phyloP scores from a whole-genome alignment of 2,329 filamentous ascomycete species.

The Periconia digitata region DNA sequence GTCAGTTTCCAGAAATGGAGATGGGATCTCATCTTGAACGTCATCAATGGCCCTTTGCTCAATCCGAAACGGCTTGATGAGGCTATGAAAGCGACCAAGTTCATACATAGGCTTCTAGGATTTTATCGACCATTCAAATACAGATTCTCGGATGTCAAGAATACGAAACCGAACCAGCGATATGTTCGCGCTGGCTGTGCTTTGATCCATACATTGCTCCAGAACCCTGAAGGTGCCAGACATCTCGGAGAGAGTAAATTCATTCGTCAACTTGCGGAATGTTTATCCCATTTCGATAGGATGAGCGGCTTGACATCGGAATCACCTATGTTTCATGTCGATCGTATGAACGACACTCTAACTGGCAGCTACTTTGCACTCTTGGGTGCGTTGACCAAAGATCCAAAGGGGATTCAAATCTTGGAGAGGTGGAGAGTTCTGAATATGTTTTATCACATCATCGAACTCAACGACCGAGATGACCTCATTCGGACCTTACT shows the following conservation, averaged over 20 bases:
- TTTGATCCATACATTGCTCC: constrained; percentile 80
- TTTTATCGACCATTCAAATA: constrained; percentile 98
- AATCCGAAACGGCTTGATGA: constrained; percentile 92
- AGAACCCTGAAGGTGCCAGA: constrained; percentile 79
- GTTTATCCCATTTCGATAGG: constrained; percentile 89
- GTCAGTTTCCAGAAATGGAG: constrained; percentile 96
- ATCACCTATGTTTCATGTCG: constrained; percentile 83
- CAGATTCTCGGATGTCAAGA: constrained; percentile 86
- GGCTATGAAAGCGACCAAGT: constrained; percentile 91
- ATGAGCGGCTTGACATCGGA: constrained; percentile 74
- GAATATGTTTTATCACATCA: constrained; percentile 99
- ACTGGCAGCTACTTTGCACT: constrained; percentile 94
- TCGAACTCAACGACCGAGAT: constrained; percentile 85
- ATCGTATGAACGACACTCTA: constrained; percentile 81
- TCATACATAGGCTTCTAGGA: constrained; percentile 89
- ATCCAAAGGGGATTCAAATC: constrained; percentile 80
- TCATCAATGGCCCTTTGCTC: constrained; percentile 89
- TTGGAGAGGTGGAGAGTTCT: constrained; percentile 97
- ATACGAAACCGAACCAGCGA: constrained; percentile 89
- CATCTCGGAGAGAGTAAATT: constrained; percentile 92
- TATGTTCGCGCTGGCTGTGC: constrained; percentile 90
- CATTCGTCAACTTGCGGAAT: constrained; percentile 90
- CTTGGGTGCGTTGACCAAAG: constrained; percentile 81
- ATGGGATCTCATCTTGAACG: constrained; percentile 87
- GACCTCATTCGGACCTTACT: constrained; percentile 88